Evolutionary conservation across 2,329 filamentous ascomycete species (phyloP).

Genomic region (Monosporascus cannonballus): DNA sequence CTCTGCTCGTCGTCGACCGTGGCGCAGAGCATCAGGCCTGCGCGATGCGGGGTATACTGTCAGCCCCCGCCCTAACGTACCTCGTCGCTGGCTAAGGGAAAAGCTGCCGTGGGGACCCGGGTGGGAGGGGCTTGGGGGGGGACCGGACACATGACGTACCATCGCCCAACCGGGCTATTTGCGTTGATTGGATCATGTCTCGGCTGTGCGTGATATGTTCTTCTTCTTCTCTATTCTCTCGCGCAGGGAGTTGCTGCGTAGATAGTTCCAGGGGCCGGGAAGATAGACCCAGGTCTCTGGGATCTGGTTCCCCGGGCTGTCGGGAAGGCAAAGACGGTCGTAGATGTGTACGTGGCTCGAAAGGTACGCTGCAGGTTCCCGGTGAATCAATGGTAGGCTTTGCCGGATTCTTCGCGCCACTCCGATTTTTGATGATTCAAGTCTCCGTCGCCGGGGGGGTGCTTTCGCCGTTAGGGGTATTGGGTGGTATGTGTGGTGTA

Average conservation of each 20-base stretch:
- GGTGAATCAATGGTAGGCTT: not conserved
- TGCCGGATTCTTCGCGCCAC: not conserved
- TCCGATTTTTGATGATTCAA: not conserved
- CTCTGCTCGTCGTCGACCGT: constrained; percentile 83
- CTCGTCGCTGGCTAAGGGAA: too few species aligned
- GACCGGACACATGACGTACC: constrained; percentile 43
- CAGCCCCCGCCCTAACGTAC: constrained; percentile 4
- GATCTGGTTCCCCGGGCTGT: not conserved
- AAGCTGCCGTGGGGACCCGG: not conserved
- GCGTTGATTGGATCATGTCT: constrained; percentile 81
- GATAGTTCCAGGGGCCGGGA: not conserved
- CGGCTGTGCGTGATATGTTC: not conserved
- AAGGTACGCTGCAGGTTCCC: constrained; percentile 6
- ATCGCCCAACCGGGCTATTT: constrained; percentile 82
- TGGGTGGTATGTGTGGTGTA: too few species aligned
- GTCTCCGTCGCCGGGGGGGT: too few species aligned
- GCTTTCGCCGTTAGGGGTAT: too few species aligned
- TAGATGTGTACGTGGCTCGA: constrained; percentile 16
- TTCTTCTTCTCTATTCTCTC: not conserved
- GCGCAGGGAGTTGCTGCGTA: not conserved
- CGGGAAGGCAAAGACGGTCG: not conserved
- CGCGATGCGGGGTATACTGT: constrained; percentile 13
- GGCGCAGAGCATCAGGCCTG: constrained; percentile 89
- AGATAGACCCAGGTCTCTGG: not conserved
- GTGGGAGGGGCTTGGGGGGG: not conserved